Evolutionary conservation across 306 rosid species (phyloP).

Genomic region (Lathyrus oleraceus): DNA sequence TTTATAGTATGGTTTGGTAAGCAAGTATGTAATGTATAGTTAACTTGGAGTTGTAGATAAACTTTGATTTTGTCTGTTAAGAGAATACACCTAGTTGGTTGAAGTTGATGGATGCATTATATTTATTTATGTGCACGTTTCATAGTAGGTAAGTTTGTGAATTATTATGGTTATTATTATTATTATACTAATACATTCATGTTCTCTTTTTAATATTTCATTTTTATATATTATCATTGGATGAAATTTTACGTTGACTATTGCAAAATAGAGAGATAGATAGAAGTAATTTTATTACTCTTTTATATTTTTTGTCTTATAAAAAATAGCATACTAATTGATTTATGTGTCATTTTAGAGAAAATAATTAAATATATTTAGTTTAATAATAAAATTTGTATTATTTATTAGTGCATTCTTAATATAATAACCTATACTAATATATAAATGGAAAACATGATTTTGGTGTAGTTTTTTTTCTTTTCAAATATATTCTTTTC

Average conservation of each 20-base stretch:
- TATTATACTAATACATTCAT: background rate
- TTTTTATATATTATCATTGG: background rate
- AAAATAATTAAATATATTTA: no score
- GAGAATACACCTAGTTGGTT: background rate
- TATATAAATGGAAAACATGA: no score
- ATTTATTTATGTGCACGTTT: conserved; percentile 23
- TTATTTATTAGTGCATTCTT: no score
- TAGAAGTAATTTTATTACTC: no score
- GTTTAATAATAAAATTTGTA: no score
- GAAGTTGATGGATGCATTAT: conserved; percentile 22
- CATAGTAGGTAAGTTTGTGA: background rate
- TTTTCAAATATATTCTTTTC: no score
- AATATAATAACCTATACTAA: no score
- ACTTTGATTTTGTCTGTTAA: background rate
- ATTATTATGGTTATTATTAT: background rate
- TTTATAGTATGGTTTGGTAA: conserved; percentile 22
- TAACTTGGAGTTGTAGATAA: conserved; percentile 23
- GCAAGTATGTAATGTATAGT: conserved; percentile 6
- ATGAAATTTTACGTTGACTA: background rate
- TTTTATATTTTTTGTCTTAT: no score
- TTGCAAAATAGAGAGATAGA: background rate
- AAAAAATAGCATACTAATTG: no score
- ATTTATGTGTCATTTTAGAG: no score
- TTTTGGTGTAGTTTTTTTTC: no score
- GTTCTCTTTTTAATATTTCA: background rate